Base-by-base conservation (phyloP, 345 rosid genomes). In the Aurinia saxatilis region DNA sequence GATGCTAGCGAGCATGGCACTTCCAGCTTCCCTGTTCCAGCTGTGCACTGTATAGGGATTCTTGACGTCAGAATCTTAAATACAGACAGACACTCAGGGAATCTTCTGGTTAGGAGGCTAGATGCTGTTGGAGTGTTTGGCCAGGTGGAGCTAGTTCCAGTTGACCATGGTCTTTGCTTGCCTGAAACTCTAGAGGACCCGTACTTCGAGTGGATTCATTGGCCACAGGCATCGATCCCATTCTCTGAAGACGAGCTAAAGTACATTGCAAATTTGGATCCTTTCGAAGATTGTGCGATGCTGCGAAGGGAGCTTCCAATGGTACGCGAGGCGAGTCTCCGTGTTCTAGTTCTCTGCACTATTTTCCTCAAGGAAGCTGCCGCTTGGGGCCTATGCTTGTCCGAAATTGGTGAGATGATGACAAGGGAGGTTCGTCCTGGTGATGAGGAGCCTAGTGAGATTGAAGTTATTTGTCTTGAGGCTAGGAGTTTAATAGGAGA, bases 361-460 rank as follows among this genome's bases (percentile, higher is more conserved):
- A 64, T 80, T 50, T 84, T 92, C 74, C 95, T 92, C 54, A 87
- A 89, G 81, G 83, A 81, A 77, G 97, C 97, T 59, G 96, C 95
- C n/a, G 65, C 76, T 13, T 67, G 23, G 34, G 97, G 97, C 66
- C 80, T 89, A 4, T 87, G 93, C 68, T 83, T 92, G 61, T 89
- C 95, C 44, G 97, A 89, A 68, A 92, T 92, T 50, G 98, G 98
- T 57, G 98, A 92, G 80, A 92, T 92, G 98, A 92, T 89, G 98
- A 92, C 88, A 46, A 74, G 97, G 58, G 96, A 89, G 62, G 87
- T 89, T 54, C 91, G 75, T 36, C 73, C 80, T 42, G 85, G 79
- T 5, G 91, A 82, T 36, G 98, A 92, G 79, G 95, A 87, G 63
- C 98, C 98, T 5, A 92, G 98, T 79, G 98, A 85, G 65, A 86